These are phyloP conservation scores for Clonostachys sp. DNA, from an alignment of 2,329 filamentous ascomycete species.

Conservation along the genomic window DNA sequence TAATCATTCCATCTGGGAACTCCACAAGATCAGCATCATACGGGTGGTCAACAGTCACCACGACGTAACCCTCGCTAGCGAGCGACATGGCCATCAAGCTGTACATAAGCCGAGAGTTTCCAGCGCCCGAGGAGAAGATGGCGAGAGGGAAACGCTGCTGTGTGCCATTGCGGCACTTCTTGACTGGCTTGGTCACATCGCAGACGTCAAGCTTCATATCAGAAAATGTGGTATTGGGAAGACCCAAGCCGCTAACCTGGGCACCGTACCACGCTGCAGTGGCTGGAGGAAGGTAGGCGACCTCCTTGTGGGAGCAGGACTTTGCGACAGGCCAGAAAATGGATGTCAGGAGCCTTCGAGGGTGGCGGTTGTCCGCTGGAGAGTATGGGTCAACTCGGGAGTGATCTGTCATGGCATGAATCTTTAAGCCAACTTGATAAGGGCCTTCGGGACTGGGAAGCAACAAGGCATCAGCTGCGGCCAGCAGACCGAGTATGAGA, in stretches of 20 bases:
- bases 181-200: background rate
- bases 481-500: too few species aligned
- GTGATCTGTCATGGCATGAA: slow-evolving; percentile 9
- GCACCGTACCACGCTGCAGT: slow-evolving; percentile 2
- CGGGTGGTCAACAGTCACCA: slow-evolving; percentile 43
- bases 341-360: slow-evolving; percentile 7
- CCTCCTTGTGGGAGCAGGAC: background rate
- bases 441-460: too few species aligned
- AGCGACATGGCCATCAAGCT: slow-evolving; percentile 35
- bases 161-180: background rate
- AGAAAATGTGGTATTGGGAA: slow-evolving; percentile 5
- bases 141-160: slow-evolving; percentile 12
- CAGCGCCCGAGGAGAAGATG: slow-evolving; percentile 39
- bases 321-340: slow-evolving; percentile 6
- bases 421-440: background rate
- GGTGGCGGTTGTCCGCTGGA: slow-evolving; percentile 5
- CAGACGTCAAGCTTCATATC: slow-evolving; percentile 9
- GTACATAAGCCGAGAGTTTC: slow-evolving; percentile 35
- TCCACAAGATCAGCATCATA: slow-evolving; percentile 38
- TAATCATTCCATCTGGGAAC: slow-evolving; percentile 32
- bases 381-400: slow-evolving; percentile 10
- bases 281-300: slow-evolving; percentile 9
- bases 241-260: slow-evolving; percentile 1
- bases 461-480: too few species aligned
- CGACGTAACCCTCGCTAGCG: slow-evolving; percentile 38